Base-by-base conservation (phyloP, 345 rosid genomes). In the Acer campestre region DNA sequence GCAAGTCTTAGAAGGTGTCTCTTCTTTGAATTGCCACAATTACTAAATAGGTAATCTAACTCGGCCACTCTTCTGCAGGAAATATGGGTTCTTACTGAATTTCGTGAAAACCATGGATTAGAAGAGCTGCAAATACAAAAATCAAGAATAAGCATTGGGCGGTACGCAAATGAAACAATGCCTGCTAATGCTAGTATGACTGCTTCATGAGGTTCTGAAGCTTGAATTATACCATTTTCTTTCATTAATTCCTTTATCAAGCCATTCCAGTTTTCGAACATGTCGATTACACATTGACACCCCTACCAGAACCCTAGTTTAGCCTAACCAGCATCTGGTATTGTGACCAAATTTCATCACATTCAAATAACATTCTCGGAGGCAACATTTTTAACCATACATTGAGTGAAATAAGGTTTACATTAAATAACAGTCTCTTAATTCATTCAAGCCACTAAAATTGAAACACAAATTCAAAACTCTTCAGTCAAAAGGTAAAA, bases 91-190 rank as follows among this genome's bases (percentile, higher is more conserved):
- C 86, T 81, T 42, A 83, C 56, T 48, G 92, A 85, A 83, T 87
- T 83, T 76, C 48, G 83, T 1, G 87, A 83, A 17, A 85, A 83
- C 79, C 84, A 80, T 70, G 84, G 85, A 78, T 82, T 88, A 35
- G 91, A 85, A 56, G 84, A 80, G 70, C 97, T 93, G 89, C 86
- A 86, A 73, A 84, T 48, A 63, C 65, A 87, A 61, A 67, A 48
- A 5, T 69, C 27, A 77, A 68, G 29, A 68, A 61, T 62, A 71
- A 82, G 78, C 79, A 73, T 25, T 20, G 8, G 44, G 46, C 64
- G 10, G 49, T 46, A 10, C 13, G 49, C 49, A 46, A 46, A 2
- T 35, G 23, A 61, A 73, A 46, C 42, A 25, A 42, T 23, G 11
- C 67, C 44, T 44, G 38, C 11, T 14, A 16, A 16, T 16, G 20